Conservation (phyloP, 2,329 filamentous ascomycete genomes). For the Botrytis fragariae region DNA sequence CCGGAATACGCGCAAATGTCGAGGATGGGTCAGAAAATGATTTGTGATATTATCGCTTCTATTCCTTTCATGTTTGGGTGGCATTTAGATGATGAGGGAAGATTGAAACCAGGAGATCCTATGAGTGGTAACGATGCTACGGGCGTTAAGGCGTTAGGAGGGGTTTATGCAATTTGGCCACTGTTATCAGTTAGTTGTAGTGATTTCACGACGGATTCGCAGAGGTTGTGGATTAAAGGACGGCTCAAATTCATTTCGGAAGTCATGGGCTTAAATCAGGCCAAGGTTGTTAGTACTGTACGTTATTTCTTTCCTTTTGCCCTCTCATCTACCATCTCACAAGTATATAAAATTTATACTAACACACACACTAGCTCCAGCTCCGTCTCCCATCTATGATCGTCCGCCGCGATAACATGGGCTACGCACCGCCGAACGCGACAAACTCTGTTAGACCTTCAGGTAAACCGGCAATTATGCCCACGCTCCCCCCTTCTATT, state of each 20-base stretch:
- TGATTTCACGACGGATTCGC: slow-evolving; percentile 58
- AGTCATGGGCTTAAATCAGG: slow-evolving; percentile 57
- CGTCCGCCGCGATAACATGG: slow-evolving; percentile 42
- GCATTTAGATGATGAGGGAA: slow-evolving; percentile 46
- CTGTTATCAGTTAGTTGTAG: slow-evolving; percentile 53
- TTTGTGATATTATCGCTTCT: slow-evolving; percentile 58
- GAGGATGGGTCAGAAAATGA: slow-evolving; percentile 50
- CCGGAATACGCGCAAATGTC: slow-evolving; percentile 58
- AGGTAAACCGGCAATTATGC: slow-evolving; percentile 2
- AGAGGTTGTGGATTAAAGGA: slow-evolving; percentile 55
- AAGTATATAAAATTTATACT: slow-evolving; percentile 14
- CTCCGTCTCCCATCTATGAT: slow-evolving; percentile 62
- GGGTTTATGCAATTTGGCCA: slow-evolving; percentile 60
- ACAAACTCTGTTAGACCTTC: neutral
- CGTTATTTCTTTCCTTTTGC: slow-evolving; percentile 27
- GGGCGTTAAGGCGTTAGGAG: slow-evolving; percentile 52
- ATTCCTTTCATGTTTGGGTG: slow-evolving; percentile 62
- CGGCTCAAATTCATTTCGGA: slow-evolving; percentile 54
- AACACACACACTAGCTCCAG: slow-evolving; percentile 45
- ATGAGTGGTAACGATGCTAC: slow-evolving; percentile 16
- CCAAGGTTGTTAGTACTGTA: slow-evolving; percentile 54
- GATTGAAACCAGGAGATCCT: slow-evolving; percentile 34
- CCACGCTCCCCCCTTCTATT: neutral
- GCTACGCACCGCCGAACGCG: slow-evolving; percentile 19
- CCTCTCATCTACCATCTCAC: neutral